These are phyloP conservation scores for Cenchrus americanus DNA, from an alignment of 176 grass and related monocot genomes.

Conservation along the genomic window DNA sequence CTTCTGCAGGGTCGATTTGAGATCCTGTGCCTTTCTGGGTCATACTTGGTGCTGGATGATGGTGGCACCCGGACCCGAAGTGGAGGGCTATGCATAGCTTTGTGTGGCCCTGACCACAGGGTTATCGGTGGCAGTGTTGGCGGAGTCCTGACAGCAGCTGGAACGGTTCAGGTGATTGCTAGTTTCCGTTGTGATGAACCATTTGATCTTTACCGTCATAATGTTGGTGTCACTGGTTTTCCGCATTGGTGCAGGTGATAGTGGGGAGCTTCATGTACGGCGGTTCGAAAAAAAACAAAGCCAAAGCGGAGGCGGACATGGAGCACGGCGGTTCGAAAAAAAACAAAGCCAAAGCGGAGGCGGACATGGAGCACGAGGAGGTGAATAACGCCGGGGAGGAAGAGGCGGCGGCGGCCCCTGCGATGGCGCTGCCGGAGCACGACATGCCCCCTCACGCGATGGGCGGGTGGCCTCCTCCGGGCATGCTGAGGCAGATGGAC, in stretches of 20 bases:
- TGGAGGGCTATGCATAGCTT: constrained; percentile 81
- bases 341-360: constrained; percentile 52
- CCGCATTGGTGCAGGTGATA: constrained; percentile 49
- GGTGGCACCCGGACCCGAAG: constrained; percentile 61
- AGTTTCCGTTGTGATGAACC: neutral
- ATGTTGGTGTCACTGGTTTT: neutral
- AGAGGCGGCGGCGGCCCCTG: neutral
- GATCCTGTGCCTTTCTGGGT: constrained; percentile 91
- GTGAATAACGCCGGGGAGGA: constrained; percentile 26
- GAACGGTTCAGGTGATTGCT: constrained; percentile 76
- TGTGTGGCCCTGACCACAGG: constrained; percentile 75
- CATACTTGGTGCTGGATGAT: constrained; percentile 74
- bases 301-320: constrained; percentile 38
- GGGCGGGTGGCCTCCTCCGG: constrained; percentile 47
- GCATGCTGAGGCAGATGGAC: constrained; percentile 62
- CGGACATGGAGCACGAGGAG: constrained; percentile 43
- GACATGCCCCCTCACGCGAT: constrained; percentile 42
- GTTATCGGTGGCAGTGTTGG: constrained; percentile 84
- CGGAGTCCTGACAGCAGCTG: constrained; percentile 77
- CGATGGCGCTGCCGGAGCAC: constrained; percentile 23
- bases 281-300: constrained; percentile 68
- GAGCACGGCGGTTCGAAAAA: constrained; percentile 70
- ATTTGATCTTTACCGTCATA: neutral
- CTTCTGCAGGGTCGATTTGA: constrained; percentile 87
- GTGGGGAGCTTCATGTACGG: constrained; percentile 81